Evolutionary conservation across 441 rosid genomes (phyloP).

Genomic region (Dalechampia spathulata): DNA sequence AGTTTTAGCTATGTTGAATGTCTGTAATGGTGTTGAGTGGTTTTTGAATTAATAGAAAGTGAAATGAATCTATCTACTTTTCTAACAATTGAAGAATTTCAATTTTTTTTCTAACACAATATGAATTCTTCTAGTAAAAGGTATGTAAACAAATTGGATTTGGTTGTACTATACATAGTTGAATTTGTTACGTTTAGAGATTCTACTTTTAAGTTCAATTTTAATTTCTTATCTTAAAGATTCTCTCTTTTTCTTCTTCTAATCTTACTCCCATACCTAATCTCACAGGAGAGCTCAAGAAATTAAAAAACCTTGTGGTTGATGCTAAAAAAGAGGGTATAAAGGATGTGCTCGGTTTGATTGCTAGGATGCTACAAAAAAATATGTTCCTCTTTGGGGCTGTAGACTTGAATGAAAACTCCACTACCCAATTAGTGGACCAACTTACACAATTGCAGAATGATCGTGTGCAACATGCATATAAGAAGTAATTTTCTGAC

Average conservation of each 20-base stretch:
- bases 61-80: not conserved
- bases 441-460: conserved; percentile 50
- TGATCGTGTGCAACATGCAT: conserved; percentile 46
- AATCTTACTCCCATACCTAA: conserved; percentile 5
- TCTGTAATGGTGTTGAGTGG: not conserved
- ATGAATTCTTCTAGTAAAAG: not conserved
- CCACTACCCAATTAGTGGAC: conserved; percentile 34
- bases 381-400: conserved; percentile 62
- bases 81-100: not conserved
- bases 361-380: conserved; percentile 58
- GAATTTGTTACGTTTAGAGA: not conserved
- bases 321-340: conserved; percentile 47
- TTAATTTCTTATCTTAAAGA: too few species aligned
- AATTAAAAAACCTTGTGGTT: conserved; percentile 47
- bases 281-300: conserved; percentile 61
- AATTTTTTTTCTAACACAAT: not conserved
- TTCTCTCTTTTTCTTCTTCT: not conserved
- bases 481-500: conserved; percentile 35
- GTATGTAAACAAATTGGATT: not conserved
- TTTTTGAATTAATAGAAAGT: not conserved
- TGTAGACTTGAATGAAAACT: conserved; percentile 46
- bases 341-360: conserved; percentile 40
- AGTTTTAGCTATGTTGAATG: not conserved
- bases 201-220: too few species aligned
- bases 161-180: not conserved